Base-by-base conservation (phyloP, 768 basidiomycete genomes). In the Kwoniella newhampshirensis region DNA sequence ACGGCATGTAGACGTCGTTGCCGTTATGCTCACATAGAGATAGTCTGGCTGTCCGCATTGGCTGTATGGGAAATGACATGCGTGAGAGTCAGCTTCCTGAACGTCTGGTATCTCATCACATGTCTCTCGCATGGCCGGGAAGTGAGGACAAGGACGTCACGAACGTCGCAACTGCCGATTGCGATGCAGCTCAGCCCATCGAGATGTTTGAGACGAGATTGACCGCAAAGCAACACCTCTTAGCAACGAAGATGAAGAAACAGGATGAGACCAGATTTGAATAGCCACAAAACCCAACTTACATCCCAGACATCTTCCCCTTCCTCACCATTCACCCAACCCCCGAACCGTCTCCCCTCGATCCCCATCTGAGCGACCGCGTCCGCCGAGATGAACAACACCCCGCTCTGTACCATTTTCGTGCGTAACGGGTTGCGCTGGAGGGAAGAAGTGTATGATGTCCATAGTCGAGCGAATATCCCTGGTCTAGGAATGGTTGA, bases 301-400 rank as follows among this genome's bases (percentile, higher is more conserved):
- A 67, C 69, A 56, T 68, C 68, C 36, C 55, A 66, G 8, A 35
- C 48, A 21, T 37, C 48, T 35, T 63, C 63, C n/a, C 40, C 58
- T 43, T 61, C 57, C 35, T 50, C 28, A 20, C 47, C 52, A 42
- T 15, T 42, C 6, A 53, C 41, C 15, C 21, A 47, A 7, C 50
- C 37, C 47, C 41, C 21, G 21, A 68, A 36, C 23, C 44, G 54
- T 53, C 55, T 68, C 26, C 66, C 67, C 49, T 76, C 75, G 26
- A 76, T 73, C 0, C 66, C 71, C 12, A 74, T 48, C 48, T 76
- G 75, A 1, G 75, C 68, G 13, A 73, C 60, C 4, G 59, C 28
- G 44, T 76, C 75, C 5, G 64, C 75, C 8, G 67, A 46, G 21
- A 68, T 57, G 43, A 67, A 73, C 25, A 74, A 50, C 12, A 53